Percentiles rank a stretch among this genome's conserved stretches.
These are phyloP conservation scores for Neofusicoccum kwambonambiense DNA, from an alignment of 2,329 filamentous ascomycete species.

Conservation along the genomic window DNA sequence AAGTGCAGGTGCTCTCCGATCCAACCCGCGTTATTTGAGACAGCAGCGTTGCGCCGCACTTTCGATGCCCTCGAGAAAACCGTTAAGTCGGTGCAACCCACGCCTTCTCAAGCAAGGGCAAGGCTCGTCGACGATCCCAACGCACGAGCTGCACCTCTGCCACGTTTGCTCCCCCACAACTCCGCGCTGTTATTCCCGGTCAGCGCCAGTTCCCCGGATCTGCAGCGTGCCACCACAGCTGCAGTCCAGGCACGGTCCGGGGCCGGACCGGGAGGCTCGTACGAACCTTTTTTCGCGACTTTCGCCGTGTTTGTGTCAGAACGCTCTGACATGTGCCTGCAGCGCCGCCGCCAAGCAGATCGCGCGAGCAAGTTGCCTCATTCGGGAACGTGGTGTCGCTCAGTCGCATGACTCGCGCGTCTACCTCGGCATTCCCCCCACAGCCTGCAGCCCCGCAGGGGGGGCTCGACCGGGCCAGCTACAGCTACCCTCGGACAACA, in stretches of 20 bases:
- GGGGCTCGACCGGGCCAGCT: not conserved
- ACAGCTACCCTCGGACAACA: not conserved
- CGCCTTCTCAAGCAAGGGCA: not conserved
- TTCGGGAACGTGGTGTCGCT: no score
- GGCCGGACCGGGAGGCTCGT: not conserved
- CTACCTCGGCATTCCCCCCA: conserved; percentile 2
- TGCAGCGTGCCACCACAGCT: not conserved
- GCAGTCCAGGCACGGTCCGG: no score
- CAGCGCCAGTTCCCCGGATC: not conserved
- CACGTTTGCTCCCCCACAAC: no score
- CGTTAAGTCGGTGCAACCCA: not conserved
- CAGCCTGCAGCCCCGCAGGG: not conserved
- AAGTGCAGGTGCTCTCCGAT: not conserved
- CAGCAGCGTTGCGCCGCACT: not conserved
- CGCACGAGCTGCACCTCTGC: no score
- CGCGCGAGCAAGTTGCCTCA: no score
- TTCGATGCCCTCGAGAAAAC: not conserved
- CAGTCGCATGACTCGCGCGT: not conserved
- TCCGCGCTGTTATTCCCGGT: no score
- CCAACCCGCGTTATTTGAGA: not conserved
- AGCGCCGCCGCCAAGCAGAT: no score
- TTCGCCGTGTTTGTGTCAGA: no score
- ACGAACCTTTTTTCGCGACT: not conserved
- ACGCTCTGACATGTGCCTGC: no score
- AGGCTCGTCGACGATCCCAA: not conserved